Base-by-base conservation (phyloP, 768 basidiomycete genomes). In the Erythrobasidium yunnanense region DNA sequence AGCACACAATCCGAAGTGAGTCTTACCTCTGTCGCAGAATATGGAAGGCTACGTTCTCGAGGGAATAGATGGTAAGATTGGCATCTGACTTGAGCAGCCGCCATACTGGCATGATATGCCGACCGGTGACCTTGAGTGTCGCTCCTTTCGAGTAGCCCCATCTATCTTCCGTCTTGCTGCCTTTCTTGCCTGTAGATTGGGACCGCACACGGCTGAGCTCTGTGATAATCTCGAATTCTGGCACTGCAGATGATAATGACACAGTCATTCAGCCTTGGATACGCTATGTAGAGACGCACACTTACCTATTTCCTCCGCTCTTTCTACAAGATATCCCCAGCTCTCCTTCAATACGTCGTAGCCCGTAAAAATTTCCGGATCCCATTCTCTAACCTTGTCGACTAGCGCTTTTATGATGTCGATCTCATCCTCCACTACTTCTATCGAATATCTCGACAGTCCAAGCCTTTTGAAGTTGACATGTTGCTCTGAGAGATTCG, bases 41-140 rank as follows among this genome's bases (percentile, higher is more conserved):
- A 69, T 93, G 84, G 73, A 90, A 91, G 0, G 80, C 87, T 0
- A 88, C 85, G 70, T 92, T 90, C 77, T 96, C 93, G 69, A 97
- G 86, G 0, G 87, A 84, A 76, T 97, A 91, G 66, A 82, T 84
- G 34, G 80, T 82, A 58, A 96, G 76, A 20, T 81, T 83, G 67
- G 84, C 82, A 71, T 97, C 93, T 0, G 84, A 83, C 33, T 90
- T 84, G 82, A 96, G 87, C 55, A 96, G 83, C 62, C 91, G 80
- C 91, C 91, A 96, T 15, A 89, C 77, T 70, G 97, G 95, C 51
- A 99, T 79, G 33, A 93, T 86, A 73, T 99, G 92, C 18, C 95
- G 81, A 0, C 95, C 95, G 22, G 81, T 79, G 38, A 91, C 84
- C 68, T 84, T 85, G 76, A 99, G 86, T 1, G 85, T 87, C 1